phyloP scores from a whole-genome alignment of 768 basidiomycete species.

The Coprinopsis sp. region DNA sequence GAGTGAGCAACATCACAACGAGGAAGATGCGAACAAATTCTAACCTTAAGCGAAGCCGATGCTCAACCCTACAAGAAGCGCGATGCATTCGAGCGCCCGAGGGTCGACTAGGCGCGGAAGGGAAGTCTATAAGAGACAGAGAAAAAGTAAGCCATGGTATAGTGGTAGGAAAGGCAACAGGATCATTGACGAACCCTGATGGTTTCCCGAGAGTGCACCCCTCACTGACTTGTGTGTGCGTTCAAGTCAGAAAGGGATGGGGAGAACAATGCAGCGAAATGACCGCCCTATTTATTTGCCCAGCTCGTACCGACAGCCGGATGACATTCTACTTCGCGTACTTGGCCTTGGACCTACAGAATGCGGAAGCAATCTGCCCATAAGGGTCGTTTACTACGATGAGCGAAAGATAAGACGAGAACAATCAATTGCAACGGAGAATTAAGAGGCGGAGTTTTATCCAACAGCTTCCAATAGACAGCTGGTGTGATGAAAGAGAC shows the following conservation, averaged over 20 bases:
- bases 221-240: no score
- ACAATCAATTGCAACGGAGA: background rate
- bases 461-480: no score
- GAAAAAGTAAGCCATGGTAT: background rate
- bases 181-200: no score
- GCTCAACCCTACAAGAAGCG: conserved; percentile 64
- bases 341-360: background rate
- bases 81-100: conserved; percentile 65
- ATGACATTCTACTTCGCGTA: background rate
- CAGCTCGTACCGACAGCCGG: background rate
- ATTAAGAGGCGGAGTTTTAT: background rate
- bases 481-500: no score
- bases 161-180: no score
- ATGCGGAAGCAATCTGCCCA: background rate
- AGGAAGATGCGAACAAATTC: conserved; percentile 6
- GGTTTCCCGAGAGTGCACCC: no score
- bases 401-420: conserved; percentile 10
- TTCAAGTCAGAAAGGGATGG: no score
- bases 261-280: no score
- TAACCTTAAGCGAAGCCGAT: conserved; percentile 53
- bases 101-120: conserved; percentile 52
- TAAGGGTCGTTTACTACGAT: conserved; percentile 8
- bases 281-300: no score
- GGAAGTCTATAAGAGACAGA: conserved; percentile 31
- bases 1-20: conserved; percentile 4